Evolutionary conservation across 495 filamentous ascomycete species (phyloP), one percentile per base, ranked within the genome.

Genomic region (Daldinia vernicosa): DNA sequence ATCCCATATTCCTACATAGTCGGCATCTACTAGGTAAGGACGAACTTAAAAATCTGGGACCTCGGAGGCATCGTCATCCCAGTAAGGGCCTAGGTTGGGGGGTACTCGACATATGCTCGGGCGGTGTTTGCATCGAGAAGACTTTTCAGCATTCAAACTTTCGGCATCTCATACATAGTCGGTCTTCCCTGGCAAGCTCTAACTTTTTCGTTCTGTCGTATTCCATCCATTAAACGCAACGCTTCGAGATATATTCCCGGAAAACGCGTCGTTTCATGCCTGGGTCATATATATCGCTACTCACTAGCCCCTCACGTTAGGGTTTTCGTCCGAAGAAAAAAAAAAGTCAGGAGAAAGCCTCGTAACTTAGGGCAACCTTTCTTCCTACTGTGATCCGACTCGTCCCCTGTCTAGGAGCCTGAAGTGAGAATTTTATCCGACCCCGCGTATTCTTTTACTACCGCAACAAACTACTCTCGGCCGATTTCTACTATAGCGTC

Each of bases 21-120:
- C 67, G 67, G 63, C 54, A 63, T 67, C 59, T 70, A 35, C 33
- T 35, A 35, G 33, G 33, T 35, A 64, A 67, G 67, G 24, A 67
- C 71, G 55, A 74, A 74, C 67, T 70, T 67, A 71, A 74, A 74
- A 66, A 30, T 70, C 67, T 67, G 71, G 63, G 60, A 60, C 71
- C 59, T 54, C 43, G 62, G 66, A 67, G 63, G 67, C 67, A 74
- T 74, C 71, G 71, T 67, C 71, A 74, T 61, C 71, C 71, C 63
- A 67, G 55, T 61, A 59, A 58, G 67, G 67, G 63, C 39, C 61
- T 70, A 53, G 57, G 51, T 60, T 63, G 47, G 63, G 63, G 63
- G 50, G 51, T 58, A 61, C 56, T 62, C 50, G 56, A 66, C 67
- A 70, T 74, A 67, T 74, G 64, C 54, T 65, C 57, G 61, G 57